Percentiles rank a stretch among this genome's conserved stretches.
Evolutionary conservation across 495 filamentous ascomycete genomes (phyloP).

Genomic region (Amorphotheca resinae): DNA sequence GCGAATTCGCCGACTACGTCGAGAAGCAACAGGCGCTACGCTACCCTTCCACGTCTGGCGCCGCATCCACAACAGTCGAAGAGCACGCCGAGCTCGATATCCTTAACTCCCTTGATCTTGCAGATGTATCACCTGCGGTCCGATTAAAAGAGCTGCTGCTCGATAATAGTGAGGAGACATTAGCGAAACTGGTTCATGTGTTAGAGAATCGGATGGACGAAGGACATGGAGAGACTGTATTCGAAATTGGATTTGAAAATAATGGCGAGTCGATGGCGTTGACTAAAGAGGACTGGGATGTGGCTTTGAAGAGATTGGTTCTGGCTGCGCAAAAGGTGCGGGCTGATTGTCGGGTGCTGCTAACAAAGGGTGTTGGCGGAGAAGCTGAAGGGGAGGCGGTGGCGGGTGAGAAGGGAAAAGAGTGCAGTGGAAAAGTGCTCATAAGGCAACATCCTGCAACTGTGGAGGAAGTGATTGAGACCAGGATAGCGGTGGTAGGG

Average conservation of each 20-base stretch:
- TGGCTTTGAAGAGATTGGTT: slow-evolving; percentile 55
- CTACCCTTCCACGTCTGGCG: slow-evolving; percentile 31
- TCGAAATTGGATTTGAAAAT: slow-evolving; percentile 87
- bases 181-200: slow-evolving; percentile 46
- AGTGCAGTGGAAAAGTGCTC: slow-evolving; percentile 69
- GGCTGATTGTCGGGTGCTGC: slow-evolving; percentile 64
- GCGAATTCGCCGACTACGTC: slow-evolving; percentile 96
- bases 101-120: slow-evolving; percentile 72
- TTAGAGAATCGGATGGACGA: slow-evolving; percentile 62
- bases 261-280: slow-evolving; percentile 86
- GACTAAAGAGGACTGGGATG: slow-evolving; percentile 63
- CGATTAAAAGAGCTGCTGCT: slow-evolving; percentile 69
- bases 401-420: slow-evolving; percentile 50
- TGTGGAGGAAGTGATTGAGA: slow-evolving; percentile 83
- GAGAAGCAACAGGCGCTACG: slow-evolving; percentile 76
- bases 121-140: slow-evolving; percentile 56
- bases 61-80: slow-evolving; percentile 34
- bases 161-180: slow-evolving; percentile 43
- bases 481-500: slow-evolving; percentile 91
- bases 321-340: slow-evolving; percentile 50
- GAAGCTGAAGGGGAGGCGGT: slow-evolving; percentile 47
- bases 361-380: slow-evolving; percentile 85
- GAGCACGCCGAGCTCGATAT: slow-evolving; percentile 89
- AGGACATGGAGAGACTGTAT: slow-evolving; percentile 81
- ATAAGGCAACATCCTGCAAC: slow-evolving; percentile 61